These are phyloP conservation scores for Zancudomyces culisetae DNA, from an alignment of 371 early-diverging fungal species.

Conservation along the genomic window DNA sequence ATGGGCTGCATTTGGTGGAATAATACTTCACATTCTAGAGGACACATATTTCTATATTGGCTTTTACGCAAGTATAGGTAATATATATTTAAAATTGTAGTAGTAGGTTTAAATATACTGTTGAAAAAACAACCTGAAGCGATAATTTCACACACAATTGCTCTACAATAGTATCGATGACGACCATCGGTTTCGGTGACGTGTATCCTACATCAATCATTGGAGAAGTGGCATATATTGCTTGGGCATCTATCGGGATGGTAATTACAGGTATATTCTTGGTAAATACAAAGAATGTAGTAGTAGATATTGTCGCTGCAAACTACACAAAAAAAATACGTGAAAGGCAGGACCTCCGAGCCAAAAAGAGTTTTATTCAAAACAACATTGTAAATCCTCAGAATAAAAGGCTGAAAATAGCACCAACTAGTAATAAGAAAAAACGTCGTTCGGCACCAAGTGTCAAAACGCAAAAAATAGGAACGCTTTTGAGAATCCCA, in stretches of 20 bases:
- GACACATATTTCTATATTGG: not conserved
- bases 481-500: too few relatives aligned
- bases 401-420: not conserved
- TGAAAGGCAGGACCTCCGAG: constrained; percentile 7
- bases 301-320: constrained; percentile 14
- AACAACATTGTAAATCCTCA: constrained; percentile 8
- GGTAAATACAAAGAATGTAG: constrained; percentile 21
- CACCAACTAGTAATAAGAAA: too few relatives aligned
- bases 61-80: not conserved
- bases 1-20: constrained; percentile 1
- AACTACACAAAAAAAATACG: constrained; percentile 14
- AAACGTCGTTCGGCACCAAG: too few relatives aligned
- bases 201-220: constrained; percentile 11
- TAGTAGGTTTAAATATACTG: too few relatives aligned
- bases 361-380: constrained; percentile 10
- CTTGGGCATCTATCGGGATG: constrained; percentile 20
- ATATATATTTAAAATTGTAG: too few relatives aligned
- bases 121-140: too few relatives aligned
- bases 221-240: constrained; percentile 12
- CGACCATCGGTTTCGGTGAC: constrained; percentile 26
- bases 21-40: not conserved
- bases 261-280: constrained; percentile 23
- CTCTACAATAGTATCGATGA: constrained; percentile 22
- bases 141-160: too few relatives aligned
- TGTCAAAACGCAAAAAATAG: too few relatives aligned